Evolutionary conservation across 1,139 yeast genomes (phyloP), one percentile per base, ranked within the genome.

Genomic region (Casaregolazyma suthepensis): DNA sequence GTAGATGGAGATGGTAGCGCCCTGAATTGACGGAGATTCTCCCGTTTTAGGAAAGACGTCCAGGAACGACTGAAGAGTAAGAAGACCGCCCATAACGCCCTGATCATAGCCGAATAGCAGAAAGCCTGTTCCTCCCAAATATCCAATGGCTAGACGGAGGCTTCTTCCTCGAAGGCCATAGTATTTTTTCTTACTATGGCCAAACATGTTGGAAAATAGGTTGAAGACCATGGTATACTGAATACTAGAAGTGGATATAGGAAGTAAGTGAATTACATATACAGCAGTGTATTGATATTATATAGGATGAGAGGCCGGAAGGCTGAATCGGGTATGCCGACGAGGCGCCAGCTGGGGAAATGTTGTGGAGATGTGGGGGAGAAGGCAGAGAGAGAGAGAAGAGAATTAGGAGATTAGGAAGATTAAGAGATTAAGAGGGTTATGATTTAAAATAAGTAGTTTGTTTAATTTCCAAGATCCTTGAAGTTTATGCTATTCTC

Each of bases 101-200:
- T 86, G 93, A 67, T 86, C 91, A 64, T 85, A 85, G 55, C 95
- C 94, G 64, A 86, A 86, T 48, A 80, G 72, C 23, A 86, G 78
- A 67, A 86, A 86, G 12, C 88, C 90, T 46, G 79, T 75, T 48
- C 81, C 82, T 48, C 56, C 50, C 10, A 47, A 26, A n/a, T 22
- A 23, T 20, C 50, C 50, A 20, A 85, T 74, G 18, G 78, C 73
- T 9, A 63, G 59, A 56, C 77, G 70, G 45, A 78, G 69, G 20
- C 58, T 60, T 51, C 63, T 64, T 46, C 88, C 88, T 42, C 66
- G 63, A 23, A 79, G 69, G 12, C 85, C 85, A 66, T 69, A 19
- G 79, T 77, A 61, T 70, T 68, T 52, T 13, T 43, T 51, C 17
- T 22, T 23, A 4, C 38, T 26, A 23, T 18, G 19, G 18, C 50